phyloP scores from a whole-genome alignment of 2,329 filamentous ascomycete species.

The Alternaria triticimaculans region DNA sequence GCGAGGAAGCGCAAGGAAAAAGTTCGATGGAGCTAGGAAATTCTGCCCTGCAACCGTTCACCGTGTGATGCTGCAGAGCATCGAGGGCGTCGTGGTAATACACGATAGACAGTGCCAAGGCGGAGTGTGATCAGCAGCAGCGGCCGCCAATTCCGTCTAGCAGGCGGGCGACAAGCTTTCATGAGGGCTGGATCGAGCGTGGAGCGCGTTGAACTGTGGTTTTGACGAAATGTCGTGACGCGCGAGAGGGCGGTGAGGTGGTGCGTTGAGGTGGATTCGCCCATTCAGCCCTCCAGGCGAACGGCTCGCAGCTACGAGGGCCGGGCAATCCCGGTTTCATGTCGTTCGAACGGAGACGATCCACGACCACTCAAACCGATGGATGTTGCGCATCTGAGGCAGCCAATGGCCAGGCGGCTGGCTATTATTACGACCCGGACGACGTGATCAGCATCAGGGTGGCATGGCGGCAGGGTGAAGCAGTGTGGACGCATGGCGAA shows the following conservation, averaged over 20 bases:
- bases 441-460: slow-evolving; percentile 12
- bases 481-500: neutral
- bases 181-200: neutral
- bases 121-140: slow-evolving; percentile 16
- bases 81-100: neutral
- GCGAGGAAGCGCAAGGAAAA: slow-evolving; percentile 13
- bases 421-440: slow-evolving; percentile 12
- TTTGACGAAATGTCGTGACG: neutral
- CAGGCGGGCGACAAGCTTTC: neutral
- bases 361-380: slow-evolving; percentile 15
- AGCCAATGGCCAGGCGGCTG: slow-evolving; percentile 9
- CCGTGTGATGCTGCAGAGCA: slow-evolving; percentile 3
- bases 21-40: slow-evolving; percentile 20
- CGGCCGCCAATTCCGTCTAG: slow-evolving; percentile 1
- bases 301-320: slow-evolving; percentile 13
- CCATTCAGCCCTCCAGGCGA: slow-evolving; percentile 3
- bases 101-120: slow-evolving; percentile 11
- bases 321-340: slow-evolving; percentile 37
- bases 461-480: slow-evolving; percentile 1
- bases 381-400: slow-evolving; percentile 24
- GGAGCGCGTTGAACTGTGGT: neutral
- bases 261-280: neutral
- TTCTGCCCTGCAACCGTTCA: slow-evolving; percentile 27
- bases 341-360: slow-evolving; percentile 11
- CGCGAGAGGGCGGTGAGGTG: slow-evolving; percentile 9